Percentiles rank a stretch among this genome's conserved stretches.
Conservation (phyloP, 441 rosid species). For the Dalechampia spathulata region DNA sequence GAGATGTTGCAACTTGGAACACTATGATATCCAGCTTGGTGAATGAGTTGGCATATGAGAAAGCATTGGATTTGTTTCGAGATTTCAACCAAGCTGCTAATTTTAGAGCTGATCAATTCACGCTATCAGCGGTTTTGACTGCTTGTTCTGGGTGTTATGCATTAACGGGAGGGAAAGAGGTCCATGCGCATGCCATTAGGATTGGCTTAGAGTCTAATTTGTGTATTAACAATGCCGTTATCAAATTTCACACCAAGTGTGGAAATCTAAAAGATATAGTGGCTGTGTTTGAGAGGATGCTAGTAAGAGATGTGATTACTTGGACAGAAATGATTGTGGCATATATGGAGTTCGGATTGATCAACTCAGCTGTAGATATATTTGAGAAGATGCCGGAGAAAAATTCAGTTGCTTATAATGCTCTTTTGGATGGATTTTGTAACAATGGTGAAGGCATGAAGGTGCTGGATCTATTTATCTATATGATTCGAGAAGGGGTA, state of each 20-base stretch:
- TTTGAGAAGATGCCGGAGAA: slow-evolving; percentile 56
- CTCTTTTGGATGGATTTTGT: slow-evolving; percentile 63
- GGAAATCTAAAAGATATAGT: slow-evolving; percentile 37
- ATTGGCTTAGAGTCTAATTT: slow-evolving; percentile 41
- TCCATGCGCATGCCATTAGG: slow-evolving; percentile 58
- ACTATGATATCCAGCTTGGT: slow-evolving; percentile 58
- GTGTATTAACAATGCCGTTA: slow-evolving; percentile 60
- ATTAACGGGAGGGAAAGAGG: slow-evolving; percentile 42
- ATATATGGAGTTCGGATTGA: slow-evolving; percentile 56
- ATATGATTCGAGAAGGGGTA: slow-evolving; percentile 46
- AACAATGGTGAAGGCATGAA: slow-evolving; percentile 43
- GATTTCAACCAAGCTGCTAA: slow-evolving; percentile 29
- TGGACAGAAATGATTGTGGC: slow-evolving; percentile 61
- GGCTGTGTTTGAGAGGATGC: slow-evolving; percentile 44
- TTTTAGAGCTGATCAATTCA: slow-evolving; percentile 43
- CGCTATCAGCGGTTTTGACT: slow-evolving; percentile 49
- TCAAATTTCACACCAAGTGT: slow-evolving; percentile 49
- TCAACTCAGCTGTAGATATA: slow-evolving; percentile 49
- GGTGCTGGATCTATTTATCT: slow-evolving; percentile 41
- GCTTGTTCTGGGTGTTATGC: slow-evolving; percentile 43
- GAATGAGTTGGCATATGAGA: slow-evolving; percentile 27
- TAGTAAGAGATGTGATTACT: slow-evolving; percentile 45
- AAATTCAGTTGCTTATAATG: slow-evolving; percentile 47
- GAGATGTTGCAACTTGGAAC: slow-evolving; percentile 70
- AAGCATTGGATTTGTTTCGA: slow-evolving; percentile 41